Percentiles rank a stretch among this genome's conserved stretches.
phyloP scores from a whole-genome alignment of 805 yeast genomes.

The Ogataea corticis region DNA sequence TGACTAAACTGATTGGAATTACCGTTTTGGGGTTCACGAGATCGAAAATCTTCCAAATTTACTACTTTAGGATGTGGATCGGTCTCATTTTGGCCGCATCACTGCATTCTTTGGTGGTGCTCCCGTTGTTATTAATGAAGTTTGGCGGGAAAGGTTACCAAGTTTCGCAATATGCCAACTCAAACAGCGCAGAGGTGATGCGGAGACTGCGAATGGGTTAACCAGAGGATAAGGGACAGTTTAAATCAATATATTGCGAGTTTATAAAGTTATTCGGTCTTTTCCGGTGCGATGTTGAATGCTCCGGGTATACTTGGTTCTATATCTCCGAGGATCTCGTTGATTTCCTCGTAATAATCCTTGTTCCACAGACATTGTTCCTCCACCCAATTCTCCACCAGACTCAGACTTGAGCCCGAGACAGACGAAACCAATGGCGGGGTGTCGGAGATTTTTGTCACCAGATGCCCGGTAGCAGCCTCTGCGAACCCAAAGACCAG shows the following conservation, averaged over 20 bases:
- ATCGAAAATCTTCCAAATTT: slow-evolving; percentile 85
- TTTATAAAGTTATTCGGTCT: too few species aligned
- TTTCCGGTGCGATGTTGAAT: neutral
- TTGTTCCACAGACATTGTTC: slow-evolving; percentile 21
- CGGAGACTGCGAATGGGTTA: slow-evolving; percentile 17
- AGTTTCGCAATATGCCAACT: slow-evolving; percentile 19
- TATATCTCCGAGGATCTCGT: slow-evolving; percentile 12
- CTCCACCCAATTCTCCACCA: slow-evolving; percentile 14
- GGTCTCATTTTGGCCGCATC: slow-evolving; percentile 75
- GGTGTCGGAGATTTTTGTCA: slow-evolving; percentile 54
- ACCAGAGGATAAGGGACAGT: neutral
- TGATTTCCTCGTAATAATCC: slow-evolving; percentile 18
- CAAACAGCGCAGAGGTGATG: slow-evolving; percentile 27
- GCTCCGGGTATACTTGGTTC: slow-evolving; percentile 20
- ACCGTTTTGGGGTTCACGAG: slow-evolving; percentile 81
- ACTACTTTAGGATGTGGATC: slow-evolving; percentile 95
- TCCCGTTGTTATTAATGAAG: slow-evolving; percentile 71
- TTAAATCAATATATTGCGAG: neutral
- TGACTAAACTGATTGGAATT: slow-evolving; percentile 89
- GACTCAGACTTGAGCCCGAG: slow-evolving; percentile 1
- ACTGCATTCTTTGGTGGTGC: slow-evolving; percentile 70
- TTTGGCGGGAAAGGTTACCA: slow-evolving; percentile 61
- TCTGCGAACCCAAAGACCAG: slow-evolving; percentile 54
- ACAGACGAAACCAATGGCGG: slow-evolving; percentile 28
- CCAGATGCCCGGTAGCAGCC: slow-evolving; percentile 51